Evolutionary conservation across 78 protist genomes (phyloP).

Genomic region (Speleostelium caveatum): DNA sequence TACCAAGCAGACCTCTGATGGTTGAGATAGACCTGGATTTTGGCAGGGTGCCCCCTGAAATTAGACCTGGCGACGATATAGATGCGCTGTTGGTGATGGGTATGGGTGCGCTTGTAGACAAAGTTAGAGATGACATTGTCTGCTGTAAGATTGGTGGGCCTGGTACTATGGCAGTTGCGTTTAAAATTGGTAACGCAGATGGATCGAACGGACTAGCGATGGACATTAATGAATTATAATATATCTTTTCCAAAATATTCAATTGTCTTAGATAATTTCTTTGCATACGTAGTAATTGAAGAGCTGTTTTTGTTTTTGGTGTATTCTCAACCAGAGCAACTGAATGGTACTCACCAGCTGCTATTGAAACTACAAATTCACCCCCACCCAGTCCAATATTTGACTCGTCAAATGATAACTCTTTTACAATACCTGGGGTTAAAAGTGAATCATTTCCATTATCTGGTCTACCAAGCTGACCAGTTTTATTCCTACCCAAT

Average conservation of each 20-base stretch:
- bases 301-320: slow-evolving; percentile 39
- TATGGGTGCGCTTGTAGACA: neutral
- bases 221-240: slow-evolving; percentile 37
- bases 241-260: slow-evolving; percentile 31
- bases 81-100: slow-evolving; percentile 5
- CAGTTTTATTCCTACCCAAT: slow-evolving; percentile 57
- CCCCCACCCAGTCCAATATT: neutral
- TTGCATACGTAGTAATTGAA: slow-evolving; percentile 44
- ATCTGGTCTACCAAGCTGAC: slow-evolving; percentile 43
- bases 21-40: slow-evolving; percentile 37
- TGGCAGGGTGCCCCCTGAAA: slow-evolving; percentile 12
- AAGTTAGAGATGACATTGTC: neutral
- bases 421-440: slow-evolving; percentile 49
- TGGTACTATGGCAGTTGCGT: neutral
- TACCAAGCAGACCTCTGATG: slow-evolving; percentile 56
- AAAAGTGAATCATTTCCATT: neutral
- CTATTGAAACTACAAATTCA: slow-evolving; percentile 36
- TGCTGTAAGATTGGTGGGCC: neutral
- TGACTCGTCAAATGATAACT: neutral
- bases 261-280: slow-evolving; percentile 63
- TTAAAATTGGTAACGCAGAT: neutral
- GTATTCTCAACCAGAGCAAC: slow-evolving; percentile 55
- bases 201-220: slow-evolving; percentile 59
- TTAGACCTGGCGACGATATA: slow-evolving; percentile 24
- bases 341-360: slow-evolving; percentile 63